Percentiles rank a stretch among this genome's conserved stretches.
Conservation (phyloP, 768 basidiomycete genomes). For the Tylopilus sp. region DNA sequence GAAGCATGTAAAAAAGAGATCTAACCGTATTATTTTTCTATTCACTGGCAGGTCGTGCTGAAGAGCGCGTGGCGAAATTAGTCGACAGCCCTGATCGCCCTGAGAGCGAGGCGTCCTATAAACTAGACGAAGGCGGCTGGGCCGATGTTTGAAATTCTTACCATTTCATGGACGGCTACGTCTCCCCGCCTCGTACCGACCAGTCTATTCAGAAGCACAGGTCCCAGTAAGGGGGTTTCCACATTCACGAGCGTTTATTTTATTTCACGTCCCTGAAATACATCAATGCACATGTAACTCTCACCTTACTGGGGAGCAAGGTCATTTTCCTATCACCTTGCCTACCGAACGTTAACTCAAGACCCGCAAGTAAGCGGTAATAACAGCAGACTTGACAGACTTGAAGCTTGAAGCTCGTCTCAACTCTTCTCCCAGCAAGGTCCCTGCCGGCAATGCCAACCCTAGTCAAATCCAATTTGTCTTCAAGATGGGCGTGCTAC, state of each 20-base stretch:
- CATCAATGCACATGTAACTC: neutral
- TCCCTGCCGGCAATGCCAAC: no score
- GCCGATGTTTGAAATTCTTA: slow-evolving; percentile 60
- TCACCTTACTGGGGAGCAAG: no score
- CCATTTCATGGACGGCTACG: neutral
- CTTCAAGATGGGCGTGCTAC: neutral
- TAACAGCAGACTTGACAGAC: no score
- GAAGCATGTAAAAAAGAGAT: neutral
- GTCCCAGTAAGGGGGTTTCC: neutral
- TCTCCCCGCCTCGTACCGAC: neutral
- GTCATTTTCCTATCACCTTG: no score
- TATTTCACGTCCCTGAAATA: neutral
- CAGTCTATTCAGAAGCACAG: neutral
- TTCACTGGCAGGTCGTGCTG: slow-evolving; percentile 65
- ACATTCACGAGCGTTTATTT: neutral
- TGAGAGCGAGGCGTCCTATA: slow-evolving; percentile 89
- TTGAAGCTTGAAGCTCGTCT: no score
- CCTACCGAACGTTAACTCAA: no score
- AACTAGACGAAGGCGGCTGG: slow-evolving; percentile 90
- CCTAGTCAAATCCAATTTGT: neutral
- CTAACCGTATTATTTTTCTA: neutral
- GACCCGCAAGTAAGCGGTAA: no score
- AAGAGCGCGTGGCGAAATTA: slow-evolving; percentile 87
- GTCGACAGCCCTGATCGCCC: slow-evolving; percentile 88
- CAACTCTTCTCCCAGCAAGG: no score